Percentiles rank a stretch among this genome's conserved stretches.
These are phyloP conservation scores for Penicillium corylophilum DNA, from an alignment of 2,329 filamentous ascomycete genomes.

Conservation along the genomic window DNA sequence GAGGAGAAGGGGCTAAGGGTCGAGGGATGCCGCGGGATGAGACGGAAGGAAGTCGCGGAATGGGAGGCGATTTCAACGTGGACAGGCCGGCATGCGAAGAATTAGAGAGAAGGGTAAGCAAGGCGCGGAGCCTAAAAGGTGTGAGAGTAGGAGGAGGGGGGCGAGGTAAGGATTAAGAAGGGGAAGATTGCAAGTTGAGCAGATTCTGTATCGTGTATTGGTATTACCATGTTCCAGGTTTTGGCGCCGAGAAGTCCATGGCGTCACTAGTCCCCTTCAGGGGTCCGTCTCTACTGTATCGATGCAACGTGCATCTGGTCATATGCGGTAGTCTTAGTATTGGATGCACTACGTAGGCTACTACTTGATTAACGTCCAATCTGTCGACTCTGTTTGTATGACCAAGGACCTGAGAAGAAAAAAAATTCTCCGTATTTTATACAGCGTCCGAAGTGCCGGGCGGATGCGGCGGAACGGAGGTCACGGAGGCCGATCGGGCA, in stretches of 20 bases:
- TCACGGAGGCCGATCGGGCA: conserved; percentile 23
- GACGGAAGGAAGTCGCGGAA: conserved; percentile 20
- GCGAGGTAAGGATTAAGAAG: conserved; percentile 10
- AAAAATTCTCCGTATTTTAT: background rate
- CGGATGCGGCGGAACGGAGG: conserved; percentile 33
- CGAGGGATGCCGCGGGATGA: conserved; percentile 20
- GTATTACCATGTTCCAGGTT: conserved; percentile 25
- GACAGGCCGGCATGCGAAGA: conserved; percentile 14
- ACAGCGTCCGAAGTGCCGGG: conserved; percentile 6
- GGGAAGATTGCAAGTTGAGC: conserved; percentile 13
- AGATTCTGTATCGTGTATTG: conserved; percentile 16
- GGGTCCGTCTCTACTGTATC: background rate
- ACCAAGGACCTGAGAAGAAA: background rate
- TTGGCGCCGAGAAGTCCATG: conserved; percentile 21
- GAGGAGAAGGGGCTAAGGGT: conserved; percentile 7
- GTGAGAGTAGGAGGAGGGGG: conserved; percentile 7
- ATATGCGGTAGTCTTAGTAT: background rate
- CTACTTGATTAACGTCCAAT: background rate
- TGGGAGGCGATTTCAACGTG: conserved; percentile 7
- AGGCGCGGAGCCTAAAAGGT: conserved; percentile 9
- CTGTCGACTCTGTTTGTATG: background rate
- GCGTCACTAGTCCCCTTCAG: conserved; percentile 24
- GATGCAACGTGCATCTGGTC: background rate
- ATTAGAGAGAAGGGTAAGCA: conserved; percentile 8
- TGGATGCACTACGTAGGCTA: background rate